Evolutionary conservation across 768 basidiomycete species (phyloP).

Genomic region (Pleurotus tuoliensis): DNA sequence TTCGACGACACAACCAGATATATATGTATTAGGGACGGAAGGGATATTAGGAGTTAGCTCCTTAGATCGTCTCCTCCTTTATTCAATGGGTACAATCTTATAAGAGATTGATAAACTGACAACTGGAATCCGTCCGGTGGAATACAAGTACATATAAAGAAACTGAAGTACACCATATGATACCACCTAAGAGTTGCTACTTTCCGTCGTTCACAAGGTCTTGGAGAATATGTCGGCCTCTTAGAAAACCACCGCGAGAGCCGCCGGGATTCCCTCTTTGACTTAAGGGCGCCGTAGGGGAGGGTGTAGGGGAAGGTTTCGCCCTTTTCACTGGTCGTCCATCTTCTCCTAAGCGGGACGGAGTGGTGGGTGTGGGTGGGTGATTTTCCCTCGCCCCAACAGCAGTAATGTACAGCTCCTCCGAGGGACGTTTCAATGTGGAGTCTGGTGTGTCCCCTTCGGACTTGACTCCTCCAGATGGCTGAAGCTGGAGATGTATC

Average conservation of each 20-base stretch:
- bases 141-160: no score
- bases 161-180: no score
- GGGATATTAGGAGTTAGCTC: no score
- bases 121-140: no score
- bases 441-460: not conserved
- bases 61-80: no score
- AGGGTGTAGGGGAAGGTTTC: not conserved
- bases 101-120: no score
- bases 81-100: no score
- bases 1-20: no score
- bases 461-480: not conserved
- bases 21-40: no score
- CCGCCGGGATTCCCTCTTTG: not conserved
- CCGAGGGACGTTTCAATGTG: not conserved
- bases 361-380: not conserved
- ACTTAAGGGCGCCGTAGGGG: not conserved
- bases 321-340: not conserved
- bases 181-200: not conserved
- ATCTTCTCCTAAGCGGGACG: no score
- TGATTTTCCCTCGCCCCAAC: not conserved
- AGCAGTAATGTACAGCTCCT: not conserved
- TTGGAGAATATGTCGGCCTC: not conserved
- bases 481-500: conserved; percentile 31
- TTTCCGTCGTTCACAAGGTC: conserved; percentile 2
- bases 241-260: not conserved